Conservation (phyloP, 108 stramenopile species). For the Craspedostauros australis region DNA sequence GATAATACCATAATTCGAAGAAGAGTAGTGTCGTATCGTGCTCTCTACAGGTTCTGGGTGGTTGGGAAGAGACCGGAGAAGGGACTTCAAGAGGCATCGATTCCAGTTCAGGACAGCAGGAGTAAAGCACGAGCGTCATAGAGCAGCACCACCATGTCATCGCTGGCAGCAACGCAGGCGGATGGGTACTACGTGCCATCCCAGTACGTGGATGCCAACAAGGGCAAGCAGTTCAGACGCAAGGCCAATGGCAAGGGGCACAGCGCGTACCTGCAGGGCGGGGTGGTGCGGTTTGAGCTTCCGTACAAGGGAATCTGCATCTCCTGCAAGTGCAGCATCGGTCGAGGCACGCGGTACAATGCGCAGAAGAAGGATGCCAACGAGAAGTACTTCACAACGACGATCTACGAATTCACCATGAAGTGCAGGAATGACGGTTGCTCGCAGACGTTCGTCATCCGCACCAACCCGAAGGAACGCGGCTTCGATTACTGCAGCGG, state of each 20-base stretch:
- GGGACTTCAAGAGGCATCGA: too few species aligned
- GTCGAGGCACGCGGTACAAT: slow-evolving; percentile 91
- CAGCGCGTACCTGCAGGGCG: slow-evolving; percentile 83
- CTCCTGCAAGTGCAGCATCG: slow-evolving; percentile 57
- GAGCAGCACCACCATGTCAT: slow-evolving; percentile 50
- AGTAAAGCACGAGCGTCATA: too few species aligned
- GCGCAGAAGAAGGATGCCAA: slow-evolving; percentile 84
- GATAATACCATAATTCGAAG: too few species aligned
- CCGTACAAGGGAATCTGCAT: slow-evolving; percentile 86
- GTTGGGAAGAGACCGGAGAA: too few species aligned
- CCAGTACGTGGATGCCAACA: slow-evolving; percentile 47
- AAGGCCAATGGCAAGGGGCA: slow-evolving; percentile 11
- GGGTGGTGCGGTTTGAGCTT: slow-evolving; percentile 91
- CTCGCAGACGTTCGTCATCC: slow-evolving; percentile 52
- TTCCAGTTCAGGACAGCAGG: too few species aligned
- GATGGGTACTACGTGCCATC: slow-evolving; percentile 89
- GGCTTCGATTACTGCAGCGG: slow-evolving; percentile 74
- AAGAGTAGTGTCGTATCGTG: too few species aligned
- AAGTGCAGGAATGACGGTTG: slow-evolving; percentile 80
- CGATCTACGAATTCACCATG: slow-evolving; percentile 88
- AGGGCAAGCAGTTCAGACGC: not conserved
- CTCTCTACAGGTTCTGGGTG: too few species aligned
- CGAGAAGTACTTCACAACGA: slow-evolving; percentile 71
- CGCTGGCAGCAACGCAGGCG: slow-evolving; percentile 85
- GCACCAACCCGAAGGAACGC: slow-evolving; percentile 70